Evolutionary conservation across 225 moss, liverwort and hornwort genomes (phyloP).

Genomic region (Bryum argenteum): DNA sequence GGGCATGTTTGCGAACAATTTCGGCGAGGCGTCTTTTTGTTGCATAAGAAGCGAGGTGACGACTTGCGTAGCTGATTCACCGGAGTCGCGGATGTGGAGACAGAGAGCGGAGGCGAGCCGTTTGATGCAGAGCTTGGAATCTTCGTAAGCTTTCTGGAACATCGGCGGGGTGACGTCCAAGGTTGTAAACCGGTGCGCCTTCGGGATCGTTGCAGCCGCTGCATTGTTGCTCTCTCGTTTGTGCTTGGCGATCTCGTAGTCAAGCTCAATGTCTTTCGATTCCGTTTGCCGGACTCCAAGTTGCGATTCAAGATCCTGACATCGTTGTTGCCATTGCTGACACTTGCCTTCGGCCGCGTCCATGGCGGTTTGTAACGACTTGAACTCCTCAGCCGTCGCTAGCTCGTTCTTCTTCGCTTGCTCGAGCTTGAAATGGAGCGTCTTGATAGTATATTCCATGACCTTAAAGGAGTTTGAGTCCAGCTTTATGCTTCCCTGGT

Average conservation of each 20-base stretch:
- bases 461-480: slow-evolving; percentile 58
- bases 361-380: slow-evolving; percentile 44
- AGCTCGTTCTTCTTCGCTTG: slow-evolving; percentile 57
- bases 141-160: slow-evolving; percentile 50
- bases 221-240: slow-evolving; percentile 25
- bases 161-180: slow-evolving; percentile 51
- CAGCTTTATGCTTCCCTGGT: slow-evolving; percentile 40
- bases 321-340: slow-evolving; percentile 55
- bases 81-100: slow-evolving; percentile 47
- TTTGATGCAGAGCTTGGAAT: slow-evolving; percentile 44
- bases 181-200: slow-evolving; percentile 46
- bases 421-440: slow-evolving; percentile 53
- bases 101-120: slow-evolving; percentile 47
- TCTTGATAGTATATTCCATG: slow-evolving; percentile 60
- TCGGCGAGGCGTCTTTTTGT: slow-evolving; percentile 36
- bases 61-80: slow-evolving; percentile 52
- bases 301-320: slow-evolving; percentile 48
- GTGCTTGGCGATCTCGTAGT: slow-evolving; percentile 48
- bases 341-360: slow-evolving; percentile 49
- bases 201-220: slow-evolving; percentile 15
- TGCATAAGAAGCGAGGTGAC: slow-evolving; percentile 43
- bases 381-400: slow-evolving; percentile 48
- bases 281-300: slow-evolving; percentile 40
- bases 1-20: slow-evolving; percentile 43
- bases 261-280: slow-evolving; percentile 44